These are phyloP conservation scores for Prunus padus DNA, from an alignment of 306 rosid genomes.

Conservation along the genomic window DNA sequence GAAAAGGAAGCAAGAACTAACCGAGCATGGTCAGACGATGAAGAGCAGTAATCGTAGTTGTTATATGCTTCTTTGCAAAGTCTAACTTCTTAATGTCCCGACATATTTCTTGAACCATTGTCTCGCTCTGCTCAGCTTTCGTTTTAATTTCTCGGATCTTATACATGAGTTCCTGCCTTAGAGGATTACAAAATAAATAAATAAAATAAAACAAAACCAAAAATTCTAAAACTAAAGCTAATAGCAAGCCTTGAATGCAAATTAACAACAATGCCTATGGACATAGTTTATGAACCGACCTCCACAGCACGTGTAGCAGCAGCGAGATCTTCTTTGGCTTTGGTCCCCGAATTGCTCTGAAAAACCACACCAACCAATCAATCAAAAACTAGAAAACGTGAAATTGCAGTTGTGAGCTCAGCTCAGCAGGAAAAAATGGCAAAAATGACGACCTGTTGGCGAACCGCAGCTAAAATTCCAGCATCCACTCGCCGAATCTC, in stretches of 20 bases:
- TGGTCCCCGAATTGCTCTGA: constrained; percentile 95
- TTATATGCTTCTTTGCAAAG: constrained; percentile 97
- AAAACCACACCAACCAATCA: constrained; percentile 33
- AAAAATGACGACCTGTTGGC: constrained; percentile 67
- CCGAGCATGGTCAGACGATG: constrained; percentile 98
- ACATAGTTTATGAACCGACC: constrained; percentile 37
- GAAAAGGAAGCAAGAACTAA: constrained; percentile 27
- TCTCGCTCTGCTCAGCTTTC: constrained; percentile 96
- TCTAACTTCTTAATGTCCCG: constrained; percentile 96
- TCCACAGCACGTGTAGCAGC: constrained; percentile 91
- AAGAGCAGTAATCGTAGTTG: constrained; percentile 94
- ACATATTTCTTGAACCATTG: constrained; percentile 98
- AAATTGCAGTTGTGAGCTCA: constrained; percentile 5
- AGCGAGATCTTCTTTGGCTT: constrained; percentile 97
- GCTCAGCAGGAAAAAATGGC: constrained; percentile 7
- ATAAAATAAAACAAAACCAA: not conserved
- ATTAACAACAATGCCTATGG: not conserved
- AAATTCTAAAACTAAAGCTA: not conserved
- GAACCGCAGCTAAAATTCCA: constrained; percentile 88
- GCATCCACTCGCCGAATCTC: constrained; percentile 95
- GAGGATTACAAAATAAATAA: constrained; percentile 18
- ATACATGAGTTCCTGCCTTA: constrained; percentile 89
- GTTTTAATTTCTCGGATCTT: constrained; percentile 91
- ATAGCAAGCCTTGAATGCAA: not conserved
- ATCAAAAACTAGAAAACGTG: constrained; percentile 5